Base-by-base conservation (phyloP, 805 yeast species). In the Metschnikowia matae region DNA sequence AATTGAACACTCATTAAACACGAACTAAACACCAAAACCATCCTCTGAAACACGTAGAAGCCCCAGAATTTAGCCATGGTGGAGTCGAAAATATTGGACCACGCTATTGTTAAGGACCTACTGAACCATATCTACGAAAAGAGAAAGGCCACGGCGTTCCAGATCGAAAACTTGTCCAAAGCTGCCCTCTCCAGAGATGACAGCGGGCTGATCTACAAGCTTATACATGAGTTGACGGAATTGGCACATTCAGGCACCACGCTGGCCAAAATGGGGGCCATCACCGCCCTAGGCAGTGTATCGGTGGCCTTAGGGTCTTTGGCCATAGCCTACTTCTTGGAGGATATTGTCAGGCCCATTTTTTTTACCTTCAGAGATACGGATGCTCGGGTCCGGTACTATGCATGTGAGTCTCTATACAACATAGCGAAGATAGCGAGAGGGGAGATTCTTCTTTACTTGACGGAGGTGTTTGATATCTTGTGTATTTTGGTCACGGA, bases 361-460 rank as follows among this genome's bases (percentile, higher is more conserved):
- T 74, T 94, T 59, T 92, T 97, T 0, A 92, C 97, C 52, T 94
- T 94, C 66, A 92, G 96, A 45, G 99, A 94, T 62, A 96, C 94
- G 53, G 97, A 94, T 65, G 92, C 96, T n/a, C 81, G 96, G 57
- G 99, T 94, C 7, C 77, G 99, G 48, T 94, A 94, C 62, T 94
- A 90, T 66, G 97, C 99, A 0, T 94, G 98, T 70, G 99, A 94
- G 63, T 86, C 96, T 44, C 75, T 94, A 53, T 94, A 94, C 68
- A 94, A 94, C 68, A 91, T 94, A 42, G 96, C 98, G 43, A 94
- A 94, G 63, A 95, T 94, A 18, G 96, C 98, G 3, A 83, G 96
- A 58, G 98, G 98, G 29, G 98, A 94, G 67, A 88, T 94, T 20
- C 72, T 94, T 53, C 73, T 87, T 11, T 91, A 89, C 65, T 94